Conservation (phyloP, 352 stramenopile genomes). For the Globisporangium okanoganense region DNA sequence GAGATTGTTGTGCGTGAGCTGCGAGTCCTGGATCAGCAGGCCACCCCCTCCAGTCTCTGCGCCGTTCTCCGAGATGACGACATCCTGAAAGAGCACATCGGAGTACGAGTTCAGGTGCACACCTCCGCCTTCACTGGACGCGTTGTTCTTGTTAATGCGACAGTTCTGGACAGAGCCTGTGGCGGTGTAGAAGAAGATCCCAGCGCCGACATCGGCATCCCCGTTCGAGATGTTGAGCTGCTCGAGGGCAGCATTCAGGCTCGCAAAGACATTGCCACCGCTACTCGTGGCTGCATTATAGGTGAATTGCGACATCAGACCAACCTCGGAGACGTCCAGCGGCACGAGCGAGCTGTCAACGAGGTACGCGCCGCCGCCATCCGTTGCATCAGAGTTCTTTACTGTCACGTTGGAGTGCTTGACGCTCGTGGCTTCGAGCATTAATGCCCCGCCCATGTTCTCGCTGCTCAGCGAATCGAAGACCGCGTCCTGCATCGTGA, state of each 20-base stretch:
- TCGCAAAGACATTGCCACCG: constrained; percentile 16
- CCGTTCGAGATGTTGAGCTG: constrained; percentile 5
- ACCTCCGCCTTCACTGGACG: constrained; percentile 1
- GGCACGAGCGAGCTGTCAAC: constrained; percentile 14
- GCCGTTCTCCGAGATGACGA: constrained; percentile 1
- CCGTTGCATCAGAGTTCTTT: constrained; percentile 6
- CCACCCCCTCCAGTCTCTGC: constrained; percentile 21
- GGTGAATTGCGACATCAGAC: neutral
- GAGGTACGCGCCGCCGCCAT: constrained; percentile 39
- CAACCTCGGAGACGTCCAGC: neutral
- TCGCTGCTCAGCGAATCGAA: constrained; percentile 4
- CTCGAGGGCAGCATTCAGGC: neutral
- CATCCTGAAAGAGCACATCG: neutral
- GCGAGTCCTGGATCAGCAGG: constrained; percentile 18
- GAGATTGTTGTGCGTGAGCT: constrained; percentile 20
- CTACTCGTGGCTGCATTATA: constrained; percentile 10
- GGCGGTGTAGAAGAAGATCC: constrained; percentile 5
- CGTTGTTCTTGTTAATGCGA: constrained; percentile 1
- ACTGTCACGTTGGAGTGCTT: constrained; percentile 26
- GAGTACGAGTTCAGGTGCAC: constrained; percentile 5
- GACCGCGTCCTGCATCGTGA: constrained; percentile 9
- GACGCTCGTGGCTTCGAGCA: constrained; percentile 20
- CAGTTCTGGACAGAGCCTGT: neutral
- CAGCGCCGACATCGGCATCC: constrained; percentile 17
- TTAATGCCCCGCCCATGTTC: constrained; percentile 28